Percentiles rank a stretch among this genome's conserved stretches.
These are phyloP conservation scores for Lentinula edodes DNA, from an alignment of 768 basidiomycete genomes.

Conservation along the genomic window DNA sequence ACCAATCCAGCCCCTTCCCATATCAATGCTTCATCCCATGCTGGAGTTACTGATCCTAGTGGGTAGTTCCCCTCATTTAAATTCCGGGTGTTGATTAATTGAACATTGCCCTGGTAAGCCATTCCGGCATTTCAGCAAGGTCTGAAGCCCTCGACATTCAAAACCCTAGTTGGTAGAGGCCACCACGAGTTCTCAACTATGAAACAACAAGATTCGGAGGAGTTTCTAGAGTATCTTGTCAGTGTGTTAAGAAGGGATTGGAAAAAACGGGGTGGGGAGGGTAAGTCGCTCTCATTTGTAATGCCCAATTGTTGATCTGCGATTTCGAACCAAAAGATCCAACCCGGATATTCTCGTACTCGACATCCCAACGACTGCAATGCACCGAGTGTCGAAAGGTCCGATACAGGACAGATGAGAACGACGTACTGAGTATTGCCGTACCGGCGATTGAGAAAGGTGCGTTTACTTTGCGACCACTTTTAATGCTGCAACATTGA, in stretches of 20 bases:
- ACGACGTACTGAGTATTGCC: conserved; percentile 74
- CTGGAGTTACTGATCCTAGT: neutral
- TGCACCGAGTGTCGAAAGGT: conserved; percentile 77
- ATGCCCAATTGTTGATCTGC: too few relatives aligned
- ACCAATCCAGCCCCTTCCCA: conserved; percentile 47
- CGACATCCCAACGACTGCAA: conserved; percentile 81
- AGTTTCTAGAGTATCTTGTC: conserved; percentile 83
- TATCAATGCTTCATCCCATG: neutral
- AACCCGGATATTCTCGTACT: conserved; percentile 74
- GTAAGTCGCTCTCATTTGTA: conserved; percentile 10
- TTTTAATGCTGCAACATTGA: neutral
- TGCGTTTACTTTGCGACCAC: neutral
- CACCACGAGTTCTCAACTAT: conserved; percentile 95
- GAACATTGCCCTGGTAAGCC: conserved; percentile 3
- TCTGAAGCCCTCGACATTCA: conserved; percentile 77
- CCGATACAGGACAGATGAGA: conserved; percentile 69
- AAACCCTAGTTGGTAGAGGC: conserved; percentile 84
- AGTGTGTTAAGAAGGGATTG: conserved; percentile 64
- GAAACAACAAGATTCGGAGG: conserved; percentile 95
- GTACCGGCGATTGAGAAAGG: conserved; percentile 63
- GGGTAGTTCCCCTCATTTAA: neutral
- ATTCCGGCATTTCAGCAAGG: conserved; percentile 69
- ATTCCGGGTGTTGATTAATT: neutral
- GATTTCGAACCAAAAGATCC: conserved; percentile 40
- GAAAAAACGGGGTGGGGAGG: conserved; percentile 36